Evolutionary conservation across 176 grass and related monocot species (phyloP), one percentile per base, ranked within the genome.

Genomic region (Luzula sylvatica): DNA sequence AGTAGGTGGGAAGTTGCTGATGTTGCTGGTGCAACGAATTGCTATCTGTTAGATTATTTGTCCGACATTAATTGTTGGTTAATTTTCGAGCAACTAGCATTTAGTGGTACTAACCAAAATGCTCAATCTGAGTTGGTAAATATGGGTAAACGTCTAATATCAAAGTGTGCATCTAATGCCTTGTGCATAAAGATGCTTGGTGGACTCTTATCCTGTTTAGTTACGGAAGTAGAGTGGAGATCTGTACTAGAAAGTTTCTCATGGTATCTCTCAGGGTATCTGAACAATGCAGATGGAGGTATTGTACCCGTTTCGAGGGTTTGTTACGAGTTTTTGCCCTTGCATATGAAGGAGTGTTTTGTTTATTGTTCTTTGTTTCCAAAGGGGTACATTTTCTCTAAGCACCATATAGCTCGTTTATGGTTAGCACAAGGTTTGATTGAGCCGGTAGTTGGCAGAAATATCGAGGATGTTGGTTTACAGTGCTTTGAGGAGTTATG

Each of bases 281-380:
- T 0, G 29, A 4, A 16, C 39, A 15, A 55, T 15, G 1, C 11
- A 0, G n/a, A n/a, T n/a, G n/a, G n/a, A n/a, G n/a, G n/a, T n/a
- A n/a, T n/a, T n/a, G n/a, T n/a, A n/a, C 46, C 42, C 2, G 13
- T 21, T 46, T 51, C 67, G n/a, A n/a, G n/a, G n/a, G n/a, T n/a
- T n/a, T n/a, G n/a, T n/a, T n/a, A n/a, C n/a, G n/a, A n/a, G n/a
- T n/a, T n/a, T n/a, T n/a, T n/a, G n/a, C n/a, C n/a, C n/a, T n/a
- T n/a, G n/a, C n/a, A n/a, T n/a, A n/a, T n/a, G n/a, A n/a, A n/a
- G n/a, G n/a, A n/a, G n/a, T n/a, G n/a, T n/a, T n/a, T n/a, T n/a
- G n/a, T n/a, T 19, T 68, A 76, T 1, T 72, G 67, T 50, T 75
- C 43, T 5, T 58, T 81, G 42, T 75, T 81, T 67, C 71, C 70